A percentile compares a stretch with the other conserved stretches of the same genome.
These are phyloP conservation scores for Saturnispora bothae DNA, from an alignment of 805 yeast genomes.

Conservation along the genomic window DNA sequence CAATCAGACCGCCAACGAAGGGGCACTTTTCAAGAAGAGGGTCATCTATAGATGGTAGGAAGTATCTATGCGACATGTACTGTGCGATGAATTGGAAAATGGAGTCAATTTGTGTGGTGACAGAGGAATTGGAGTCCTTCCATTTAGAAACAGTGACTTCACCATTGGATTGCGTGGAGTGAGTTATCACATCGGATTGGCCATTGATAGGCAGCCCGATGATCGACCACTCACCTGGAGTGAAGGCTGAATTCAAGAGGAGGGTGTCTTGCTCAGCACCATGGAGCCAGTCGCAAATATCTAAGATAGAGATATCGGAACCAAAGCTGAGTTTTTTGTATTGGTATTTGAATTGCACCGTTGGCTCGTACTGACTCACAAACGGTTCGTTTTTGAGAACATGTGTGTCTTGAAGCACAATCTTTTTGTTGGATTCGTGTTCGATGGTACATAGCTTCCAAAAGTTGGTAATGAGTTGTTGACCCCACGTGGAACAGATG, in stretches of 20 bases:
- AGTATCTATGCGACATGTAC: slow-evolving; percentile 32
- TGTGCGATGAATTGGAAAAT: slow-evolving; percentile 46
- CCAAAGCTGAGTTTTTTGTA: slow-evolving; percentile 10
- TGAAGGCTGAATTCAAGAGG: slow-evolving; percentile 65
- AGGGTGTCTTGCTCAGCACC: slow-evolving; percentile 35
- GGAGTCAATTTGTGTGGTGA: slow-evolving; percentile 14
- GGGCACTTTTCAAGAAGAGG: slow-evolving; percentile 39
- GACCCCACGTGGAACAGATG: slow-evolving; percentile 68
- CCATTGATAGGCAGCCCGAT: slow-evolving; percentile 54
- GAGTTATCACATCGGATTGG: slow-evolving; percentile 42
- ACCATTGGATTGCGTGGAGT: slow-evolving; percentile 39
- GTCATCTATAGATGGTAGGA: slow-evolving; percentile 21
- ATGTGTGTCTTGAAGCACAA: slow-evolving; percentile 14
- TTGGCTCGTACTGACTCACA: slow-evolving; percentile 11
- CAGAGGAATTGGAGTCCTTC: slow-evolving; percentile 11
- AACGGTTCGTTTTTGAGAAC: slow-evolving; percentile 18
- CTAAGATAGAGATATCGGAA: slow-evolving; percentile 9
- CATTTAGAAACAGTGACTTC: slow-evolving; percentile 24
- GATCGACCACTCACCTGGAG: slow-evolving; percentile 83
- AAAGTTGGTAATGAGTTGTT: slow-evolving; percentile 49
- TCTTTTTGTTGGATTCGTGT: slow-evolving; percentile 24
- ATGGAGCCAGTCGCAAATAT: slow-evolving; percentile 40
- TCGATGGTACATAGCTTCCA: slow-evolving; percentile 27
- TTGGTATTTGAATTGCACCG: slow-evolving; percentile 11
- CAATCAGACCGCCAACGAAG: slow-evolving; percentile 86